phyloP scores from a whole-genome alignment of 2,329 filamentous ascomycete species.

The Achaetomium macrosporum region DNA sequence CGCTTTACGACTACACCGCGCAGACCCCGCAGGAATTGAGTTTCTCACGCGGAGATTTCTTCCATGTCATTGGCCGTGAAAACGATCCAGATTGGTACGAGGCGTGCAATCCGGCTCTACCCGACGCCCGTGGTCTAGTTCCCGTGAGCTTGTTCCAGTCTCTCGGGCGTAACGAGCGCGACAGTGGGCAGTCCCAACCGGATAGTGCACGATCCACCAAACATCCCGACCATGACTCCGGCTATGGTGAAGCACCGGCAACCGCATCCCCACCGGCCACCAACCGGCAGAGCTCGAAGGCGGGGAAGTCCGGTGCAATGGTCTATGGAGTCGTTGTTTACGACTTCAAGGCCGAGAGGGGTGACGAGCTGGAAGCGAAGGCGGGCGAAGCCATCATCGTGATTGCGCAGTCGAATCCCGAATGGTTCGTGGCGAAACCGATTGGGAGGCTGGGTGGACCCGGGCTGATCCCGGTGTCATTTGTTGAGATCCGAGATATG shows the following conservation, averaged over 20 bases:
- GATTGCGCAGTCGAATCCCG: conserved; percentile 95
- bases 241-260: conserved; percentile 61
- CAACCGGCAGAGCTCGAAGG: conserved; percentile 45
- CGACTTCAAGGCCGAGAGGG: conserved; percentile 88
- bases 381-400: conserved; percentile 96
- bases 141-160: conserved; percentile 92
- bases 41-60: conserved; percentile 94
- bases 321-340: conserved; percentile 97
- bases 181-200: conserved; percentile 68
- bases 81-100: conserved; percentile 97
- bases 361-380: conserved; percentile 94
- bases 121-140: conserved; percentile 82
- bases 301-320: conserved; percentile 64
- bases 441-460: conserved; percentile 94
- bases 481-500: conserved; percentile 95
- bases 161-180: conserved; percentile 84
- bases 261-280: conserved; percentile 32
- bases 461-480: conserved; percentile 91
- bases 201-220: conserved; percentile 46
- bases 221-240: conserved; percentile 79
- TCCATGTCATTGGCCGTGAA: conserved; percentile 94
- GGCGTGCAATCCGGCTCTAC: conserved; percentile 88
- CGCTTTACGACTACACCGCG: conserved; percentile 86
- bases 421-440: conserved; percentile 99
- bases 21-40: conserved; percentile 72